Evolutionary conservation across 2,329 filamentous ascomycete species (phyloP), one percentile per base, ranked within the genome.

Genomic region (Neofusicoccum cordaticola): DNA sequence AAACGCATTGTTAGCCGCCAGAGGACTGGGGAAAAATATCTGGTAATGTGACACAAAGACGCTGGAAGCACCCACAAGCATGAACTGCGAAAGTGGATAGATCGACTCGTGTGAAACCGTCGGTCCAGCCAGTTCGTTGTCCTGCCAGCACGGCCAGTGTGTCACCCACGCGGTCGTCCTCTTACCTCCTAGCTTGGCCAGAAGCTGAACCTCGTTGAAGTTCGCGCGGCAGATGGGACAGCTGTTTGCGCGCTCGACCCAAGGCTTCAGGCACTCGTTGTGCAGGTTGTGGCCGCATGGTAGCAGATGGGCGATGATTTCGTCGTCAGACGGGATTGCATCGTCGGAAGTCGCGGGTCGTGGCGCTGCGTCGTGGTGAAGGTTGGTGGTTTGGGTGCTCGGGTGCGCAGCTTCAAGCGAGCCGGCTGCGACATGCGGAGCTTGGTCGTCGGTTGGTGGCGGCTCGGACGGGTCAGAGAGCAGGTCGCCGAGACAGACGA

Each of bases 231-330:
- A 99, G 77, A 99, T 97, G 51, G 95, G 95, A 78, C 95, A 99
- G 75, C 93, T 97, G 79, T 98, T 99, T 68, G 95, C 94, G 77
- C 96, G 90, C 79, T 96, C 92, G 51, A 94, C 92, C 95, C 95
- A 99, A 70, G 93, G 92, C 71, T 90, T 90, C 70, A 99, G 85
- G 78, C 95, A 99, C 61, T 90, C 88, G 80, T 99, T 90, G 80
- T 99, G 95, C 71, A 99, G 84, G 71, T 93, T 86, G 82, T 99
- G 96, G 65, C 92, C 91, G 79, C 95, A 99, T 52, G 92, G 89
- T 66, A 88, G 75, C 34, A 89, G 73, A 72, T 88, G 86, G 66
- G 86, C 87, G 71, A 89, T 84, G 67, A 81, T 72, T 64, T 85
- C 83, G 65, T 82, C 78, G 67, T 85, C 81, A 71, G 69, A 64